Conservation (phyloP, 2,329 filamentous ascomycete genomes). For the Niveomyces coronatus region DNA sequence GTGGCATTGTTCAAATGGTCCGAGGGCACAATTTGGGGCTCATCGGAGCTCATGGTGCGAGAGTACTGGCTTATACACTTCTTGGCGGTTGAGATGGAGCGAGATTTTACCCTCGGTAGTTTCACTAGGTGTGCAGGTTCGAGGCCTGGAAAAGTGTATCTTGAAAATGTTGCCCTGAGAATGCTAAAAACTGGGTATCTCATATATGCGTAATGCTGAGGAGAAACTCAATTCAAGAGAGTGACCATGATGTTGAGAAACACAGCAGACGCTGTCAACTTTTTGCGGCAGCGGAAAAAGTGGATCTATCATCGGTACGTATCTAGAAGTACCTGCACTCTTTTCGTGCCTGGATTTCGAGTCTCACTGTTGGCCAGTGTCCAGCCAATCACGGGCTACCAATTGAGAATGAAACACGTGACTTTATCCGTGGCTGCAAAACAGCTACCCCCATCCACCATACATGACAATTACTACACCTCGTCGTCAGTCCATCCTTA, state of each 20-base stretch:
- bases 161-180: too few species aligned
- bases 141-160: too few species aligned
- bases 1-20: not conserved
- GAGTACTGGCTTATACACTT: slow-evolving; percentile 3
- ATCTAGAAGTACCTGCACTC: not conserved
- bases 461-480: not conserved
- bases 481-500: not conserved
- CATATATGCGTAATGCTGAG: not conserved
- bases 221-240: not conserved
- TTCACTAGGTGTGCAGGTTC: too few species aligned
- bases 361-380: too few species aligned
- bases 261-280: not conserved
- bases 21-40: not conserved
- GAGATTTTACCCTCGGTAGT: not conserved
- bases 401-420: slow-evolving; percentile 31
- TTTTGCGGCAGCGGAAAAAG: not conserved
- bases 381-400: slow-evolving; percentile 20
- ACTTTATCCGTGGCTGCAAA: slow-evolving; percentile 5
- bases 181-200: not conserved
- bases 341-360: not conserved
- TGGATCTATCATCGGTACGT: not conserved
- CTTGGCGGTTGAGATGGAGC: not conserved
- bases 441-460: slow-evolving; percentile 8
- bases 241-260: not conserved
- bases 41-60: slow-evolving; percentile 8